Percentiles rank a stretch among this genome's conserved stretches.
Evolutionary conservation across 305 asterid species (phyloP).

Genomic region (Withania somnifera): DNA sequence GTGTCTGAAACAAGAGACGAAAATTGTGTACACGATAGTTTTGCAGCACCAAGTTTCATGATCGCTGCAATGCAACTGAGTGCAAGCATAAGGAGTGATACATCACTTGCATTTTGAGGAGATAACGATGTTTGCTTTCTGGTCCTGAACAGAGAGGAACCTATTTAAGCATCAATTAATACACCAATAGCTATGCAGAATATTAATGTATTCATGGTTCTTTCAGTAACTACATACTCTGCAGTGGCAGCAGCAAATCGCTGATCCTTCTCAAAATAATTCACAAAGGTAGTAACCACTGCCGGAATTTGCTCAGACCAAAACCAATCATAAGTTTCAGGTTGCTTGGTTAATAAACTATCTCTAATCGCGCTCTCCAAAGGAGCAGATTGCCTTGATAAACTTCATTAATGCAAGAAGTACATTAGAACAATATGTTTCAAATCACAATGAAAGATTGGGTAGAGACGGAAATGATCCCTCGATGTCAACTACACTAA

Average conservation of each 20-base stretch:
- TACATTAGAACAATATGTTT: conserved; percentile 7
- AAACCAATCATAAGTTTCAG: conserved; percentile 75
- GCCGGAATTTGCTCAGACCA: conserved; percentile 84
- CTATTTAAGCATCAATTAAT: conserved; percentile 3
- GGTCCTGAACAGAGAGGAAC: conserved; percentile 42
- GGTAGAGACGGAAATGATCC: conserved; percentile 5
- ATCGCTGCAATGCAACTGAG: conserved; percentile 85
- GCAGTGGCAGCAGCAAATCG: conserved; percentile 56
- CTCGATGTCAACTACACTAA: not conserved
- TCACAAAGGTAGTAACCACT: conserved; percentile 55
- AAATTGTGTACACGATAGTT: conserved; percentile 77
- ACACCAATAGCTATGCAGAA: conserved; percentile 4
- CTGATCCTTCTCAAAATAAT: conserved; percentile 66
- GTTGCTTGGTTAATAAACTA: conserved; percentile 60
- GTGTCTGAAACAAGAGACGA: conserved; percentile 60
- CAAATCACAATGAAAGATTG: conserved; percentile 1
- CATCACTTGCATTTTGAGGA: conserved; percentile 52
- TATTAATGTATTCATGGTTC: not conserved
- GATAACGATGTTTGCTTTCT: conserved; percentile 36
- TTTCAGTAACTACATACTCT: conserved; percentile 41
- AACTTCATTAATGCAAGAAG: conserved; percentile 34
- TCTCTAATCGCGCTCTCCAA: conserved; percentile 74
- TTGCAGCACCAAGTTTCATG: conserved; percentile 86
- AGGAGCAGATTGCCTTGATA: conserved; percentile 69
- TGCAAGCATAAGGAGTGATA: conserved; percentile 77